Base-by-base conservation (phyloP, 495 filamentous ascomycete genomes). In the Neurospora tetraspora region DNA sequence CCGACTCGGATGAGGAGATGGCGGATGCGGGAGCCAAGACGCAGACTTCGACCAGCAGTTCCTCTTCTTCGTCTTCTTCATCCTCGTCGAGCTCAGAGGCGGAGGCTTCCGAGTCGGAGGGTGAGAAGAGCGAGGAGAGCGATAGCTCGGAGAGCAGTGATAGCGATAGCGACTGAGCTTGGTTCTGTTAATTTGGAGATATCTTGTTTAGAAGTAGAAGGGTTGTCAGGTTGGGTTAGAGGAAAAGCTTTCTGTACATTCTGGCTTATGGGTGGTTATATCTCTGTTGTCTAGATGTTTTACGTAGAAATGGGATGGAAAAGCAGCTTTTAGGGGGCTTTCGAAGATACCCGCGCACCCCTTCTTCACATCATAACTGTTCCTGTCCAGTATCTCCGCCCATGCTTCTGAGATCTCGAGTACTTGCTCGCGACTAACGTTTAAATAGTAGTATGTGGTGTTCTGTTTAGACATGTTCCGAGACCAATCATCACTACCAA, bases 31-130 rank as follows among this genome's bases (percentile, higher is more conserved):
- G 34, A n/a, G 75, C 47, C 8, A 74, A 71, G 47, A 61, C 72
- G 31, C 72, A 74, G 39, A 78, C 73, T 38, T 71, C 72, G 34
- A 77, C 73, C 18, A 81, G 77, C 45, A 74, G 74, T 36, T 82
- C 78, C 43, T 83, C 80, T 43, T 82, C 81, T 9, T 81, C 78
- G 12, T 75, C 72, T 34, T 78, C 77, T 2, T 76, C 76, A 0
- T 72, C 71, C 4, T 79, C 78, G 69, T 72, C 3, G 77, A 78
- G 40, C 65, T 71, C 2, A 73, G 74, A 71, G 11, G 53, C 37
- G 11, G 72, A 68, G 2, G n/a, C 42, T 45, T 71, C 69, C 27
- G 71, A 71, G 23, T 45, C 75, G 71, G 65, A 75, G 70, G 72
- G 74, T 34, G 53, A 74, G 68, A 73, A 74, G 70, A 70, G 69